Evolutionary conservation across 2,329 filamentous ascomycete species (phyloP), one percentile per base, ranked within the genome.

Genomic region (Talaromyces albobiverticillius): DNA sequence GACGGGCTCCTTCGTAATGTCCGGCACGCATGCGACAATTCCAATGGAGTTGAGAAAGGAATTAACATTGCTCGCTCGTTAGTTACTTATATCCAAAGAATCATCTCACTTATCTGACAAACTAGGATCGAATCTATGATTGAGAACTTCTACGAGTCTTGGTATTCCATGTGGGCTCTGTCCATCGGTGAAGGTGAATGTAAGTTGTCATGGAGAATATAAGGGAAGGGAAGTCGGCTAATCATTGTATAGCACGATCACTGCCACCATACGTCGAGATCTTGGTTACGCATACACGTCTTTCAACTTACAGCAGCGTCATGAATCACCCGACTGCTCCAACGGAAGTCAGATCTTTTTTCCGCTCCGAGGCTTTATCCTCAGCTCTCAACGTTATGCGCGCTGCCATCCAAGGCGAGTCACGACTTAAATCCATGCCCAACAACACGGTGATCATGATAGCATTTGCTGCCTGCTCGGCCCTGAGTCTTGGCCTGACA

Each of bases 371-470:
- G 0, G 85, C 86, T 1, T 77, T 90, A 0, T 88, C 86, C 0
- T 87, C 86, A 0, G 85, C 87, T 0, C 70, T 90, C n/a, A 89
- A 88, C 55, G 87, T 90, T 4, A 82, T 90, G 76, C 82, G 87
- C 20, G 85, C 84, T 1, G 86, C 86, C 0, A 87, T 89, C 5
- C 86, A 89, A 67, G 86, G 86, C 31, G 87, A 90, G 64, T 74
- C 78, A 0, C 81, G 86, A 57, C 76, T 90, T 0, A 84, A 84
- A 53, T 89, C 86, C 0, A 90, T 90, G 86, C 87, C 87, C 0
- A 90, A 90, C 68, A 90, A 90, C 61, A 89, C 87, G 0, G 82
- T 86, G 53, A 88, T 89, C 59, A 90, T 90, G 87, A 88, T 90
- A 11, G 87, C 86, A 1, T 89, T 89, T 59, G 86, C 87, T 0